A percentile compares a stretch with the other conserved stretches of the same genome.
phyloP scores from a whole-genome alignment of 768 basidiomycete genomes.

The Mrakia hoshinonis region DNA sequence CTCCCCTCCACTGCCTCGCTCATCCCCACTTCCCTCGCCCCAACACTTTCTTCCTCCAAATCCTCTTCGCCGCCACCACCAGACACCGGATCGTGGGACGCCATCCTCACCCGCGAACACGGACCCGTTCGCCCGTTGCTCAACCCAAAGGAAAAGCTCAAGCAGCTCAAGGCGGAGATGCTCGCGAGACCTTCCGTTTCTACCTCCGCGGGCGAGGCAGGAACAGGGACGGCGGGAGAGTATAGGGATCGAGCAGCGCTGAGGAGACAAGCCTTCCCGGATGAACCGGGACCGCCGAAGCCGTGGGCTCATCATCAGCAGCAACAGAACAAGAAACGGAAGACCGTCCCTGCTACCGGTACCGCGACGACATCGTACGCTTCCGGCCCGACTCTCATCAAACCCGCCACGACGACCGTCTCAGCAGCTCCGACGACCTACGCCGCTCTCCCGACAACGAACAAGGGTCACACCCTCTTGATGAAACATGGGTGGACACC shows the following conservation, averaged over 20 bases:
- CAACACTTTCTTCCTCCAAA: not conserved
- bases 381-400: not conserved
- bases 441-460: slow-evolving; percentile 49
- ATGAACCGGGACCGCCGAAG: not conserved
- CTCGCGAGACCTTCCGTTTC: not conserved
- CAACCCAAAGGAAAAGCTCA: slow-evolving; percentile 9
- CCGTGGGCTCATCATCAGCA: too few species aligned
- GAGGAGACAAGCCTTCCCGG: not conserved
- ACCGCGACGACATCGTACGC: too few species aligned
- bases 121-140: slow-evolving; percentile 1
- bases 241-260: slow-evolving; percentile 22
- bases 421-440: not conserved
- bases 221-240: not conserved
- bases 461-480: slow-evolving; percentile 60
- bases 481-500: slow-evolving; percentile 71
- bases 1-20: slow-evolving; percentile 5
- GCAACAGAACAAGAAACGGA: not conserved
- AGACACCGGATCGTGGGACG: not conserved
- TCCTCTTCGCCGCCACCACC: not conserved
- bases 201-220: not conserved
- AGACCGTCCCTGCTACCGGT: not conserved
- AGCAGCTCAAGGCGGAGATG: slow-evolving; percentile 1
- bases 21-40: slow-evolving; percentile 26
- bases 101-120: slow-evolving; percentile 9
- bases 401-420: not conserved